phyloP scores from a whole-genome alignment of 306 rosid species.

The Prunus davidiana region DNA sequence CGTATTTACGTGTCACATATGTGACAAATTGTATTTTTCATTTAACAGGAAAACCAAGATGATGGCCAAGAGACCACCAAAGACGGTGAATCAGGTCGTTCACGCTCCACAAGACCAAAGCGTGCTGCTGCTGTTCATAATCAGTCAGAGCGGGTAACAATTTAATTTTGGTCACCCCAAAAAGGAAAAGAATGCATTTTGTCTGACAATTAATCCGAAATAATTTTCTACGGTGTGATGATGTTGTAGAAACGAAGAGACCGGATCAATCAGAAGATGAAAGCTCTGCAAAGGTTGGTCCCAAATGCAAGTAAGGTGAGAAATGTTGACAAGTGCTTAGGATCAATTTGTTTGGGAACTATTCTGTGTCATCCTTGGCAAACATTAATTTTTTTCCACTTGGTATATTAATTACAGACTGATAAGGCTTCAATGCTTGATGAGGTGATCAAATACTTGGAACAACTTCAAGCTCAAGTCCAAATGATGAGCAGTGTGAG shows the following conservation, averaged over 20 bases:
- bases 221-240: no score
- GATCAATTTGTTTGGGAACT: neutral
- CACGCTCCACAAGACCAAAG: constrained; percentile 34
- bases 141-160: constrained; percentile 53
- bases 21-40: neutral
- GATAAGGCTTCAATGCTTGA: constrained; percentile 72
- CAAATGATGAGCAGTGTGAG: constrained; percentile 41
- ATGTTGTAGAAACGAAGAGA: constrained; percentile 48
- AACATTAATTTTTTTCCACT: neutral
- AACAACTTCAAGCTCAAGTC: constrained; percentile 55
- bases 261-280: constrained; percentile 58
- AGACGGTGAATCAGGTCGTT: constrained; percentile 29
- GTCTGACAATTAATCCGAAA: neutral
- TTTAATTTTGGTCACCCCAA: neutral
- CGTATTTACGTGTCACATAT: neutral
- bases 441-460: constrained; percentile 55
- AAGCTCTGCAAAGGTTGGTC: constrained; percentile 59
- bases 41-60: constrained; percentile 32
- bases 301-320: constrained; percentile 65
- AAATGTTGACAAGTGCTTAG: neutral
- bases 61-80: constrained; percentile 35
- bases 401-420: constrained; percentile 26
- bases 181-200: neutral
- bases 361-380: no score
- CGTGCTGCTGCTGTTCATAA: constrained; percentile 55